phyloP scores from a whole-genome alignment of 176 grass and related monocot species.

The Otatea glauca region DNA sequence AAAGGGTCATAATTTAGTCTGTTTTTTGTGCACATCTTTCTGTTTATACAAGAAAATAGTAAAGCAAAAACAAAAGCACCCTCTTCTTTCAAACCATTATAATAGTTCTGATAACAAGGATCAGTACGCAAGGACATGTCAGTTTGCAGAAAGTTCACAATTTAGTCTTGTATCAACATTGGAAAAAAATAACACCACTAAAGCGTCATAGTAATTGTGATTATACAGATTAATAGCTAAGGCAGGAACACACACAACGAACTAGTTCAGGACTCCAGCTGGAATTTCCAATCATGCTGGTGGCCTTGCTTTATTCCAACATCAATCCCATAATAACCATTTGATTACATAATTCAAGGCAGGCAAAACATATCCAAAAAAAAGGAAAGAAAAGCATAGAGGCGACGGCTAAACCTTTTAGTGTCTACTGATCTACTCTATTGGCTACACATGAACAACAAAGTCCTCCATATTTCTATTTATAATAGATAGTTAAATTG shows the following conservation, averaged over 20 bases:
- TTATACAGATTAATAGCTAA: neutral
- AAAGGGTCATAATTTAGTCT: neutral
- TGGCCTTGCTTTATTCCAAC: neutral
- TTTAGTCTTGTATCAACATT: neutral
- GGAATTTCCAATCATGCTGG: neutral
- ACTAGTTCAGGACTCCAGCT: neutral
- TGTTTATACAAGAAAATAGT: conserved; percentile 13
- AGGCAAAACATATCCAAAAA: conserved; percentile 13
- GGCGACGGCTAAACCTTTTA: neutral
- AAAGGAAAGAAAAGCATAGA: neutral
- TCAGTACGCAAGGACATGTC: neutral
- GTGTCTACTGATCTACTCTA: neutral
- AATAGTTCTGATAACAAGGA: neutral
- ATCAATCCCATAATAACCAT: neutral
- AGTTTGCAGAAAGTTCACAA: neutral
- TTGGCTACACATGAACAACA: neutral
- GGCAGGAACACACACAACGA: neutral
- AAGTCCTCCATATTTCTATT: neutral
- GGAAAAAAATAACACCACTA: neutral
- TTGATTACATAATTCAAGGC: neutral
- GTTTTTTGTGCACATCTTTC: neutral
- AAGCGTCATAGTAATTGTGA: neutral
- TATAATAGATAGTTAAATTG: too few relatives aligned
- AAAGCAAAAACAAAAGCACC: conserved; percentile 23
- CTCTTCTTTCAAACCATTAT: neutral